Conservation (phyloP, 2,329 filamentous ascomycete genomes). For the Taxawa tesnikishii region DNA sequence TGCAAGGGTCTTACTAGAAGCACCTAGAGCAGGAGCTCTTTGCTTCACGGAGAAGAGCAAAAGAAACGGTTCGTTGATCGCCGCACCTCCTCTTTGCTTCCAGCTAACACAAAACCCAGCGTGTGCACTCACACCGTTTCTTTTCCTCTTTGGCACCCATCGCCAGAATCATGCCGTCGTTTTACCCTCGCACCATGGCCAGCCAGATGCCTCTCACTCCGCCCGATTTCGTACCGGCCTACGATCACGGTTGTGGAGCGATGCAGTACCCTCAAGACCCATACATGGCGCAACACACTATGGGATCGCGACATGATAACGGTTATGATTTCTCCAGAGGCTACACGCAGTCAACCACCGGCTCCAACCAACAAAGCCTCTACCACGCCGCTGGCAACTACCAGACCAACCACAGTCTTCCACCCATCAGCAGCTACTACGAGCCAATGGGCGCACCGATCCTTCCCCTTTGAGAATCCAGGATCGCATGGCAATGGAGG, state of each 20-base stretch:
- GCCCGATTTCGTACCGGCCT: constrained; percentile 32
- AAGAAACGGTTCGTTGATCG: constrained; percentile 9
- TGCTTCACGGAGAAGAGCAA: constrained; percentile 7
- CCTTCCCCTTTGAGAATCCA: constrained; percentile 35
- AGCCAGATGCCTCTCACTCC: constrained; percentile 34
- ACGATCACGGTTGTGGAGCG: constrained; percentile 27
- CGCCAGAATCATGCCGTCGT: constrained; percentile 36
- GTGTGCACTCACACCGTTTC: constrained; percentile 28
- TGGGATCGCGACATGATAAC: constrained; percentile 28
- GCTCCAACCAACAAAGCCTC: constrained; percentile 9
- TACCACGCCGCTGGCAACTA: constrained; percentile 8
- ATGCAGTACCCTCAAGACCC: constrained; percentile 33
- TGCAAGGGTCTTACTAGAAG: constrained; percentile 8
- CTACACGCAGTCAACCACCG: constrained; percentile 5
- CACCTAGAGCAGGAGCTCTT: constrained; percentile 8
- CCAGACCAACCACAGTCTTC: constrained; percentile 17
- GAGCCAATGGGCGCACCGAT: constrained; percentile 31
- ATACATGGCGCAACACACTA: constrained; percentile 26
- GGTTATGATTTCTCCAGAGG: constrained; percentile 30
- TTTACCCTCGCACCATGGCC: constrained; percentile 33
- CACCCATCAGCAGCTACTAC: constrained; percentile 26
- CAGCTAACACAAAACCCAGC: constrained; percentile 10
- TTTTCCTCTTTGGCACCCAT: constrained; percentile 22
- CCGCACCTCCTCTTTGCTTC: neutral
- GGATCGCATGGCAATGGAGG: constrained; percentile 23